These are phyloP conservation scores for Pseudozyma pruni DNA, from an alignment of 1,284 basidiomycete species.

Conservation along the genomic window DNA sequence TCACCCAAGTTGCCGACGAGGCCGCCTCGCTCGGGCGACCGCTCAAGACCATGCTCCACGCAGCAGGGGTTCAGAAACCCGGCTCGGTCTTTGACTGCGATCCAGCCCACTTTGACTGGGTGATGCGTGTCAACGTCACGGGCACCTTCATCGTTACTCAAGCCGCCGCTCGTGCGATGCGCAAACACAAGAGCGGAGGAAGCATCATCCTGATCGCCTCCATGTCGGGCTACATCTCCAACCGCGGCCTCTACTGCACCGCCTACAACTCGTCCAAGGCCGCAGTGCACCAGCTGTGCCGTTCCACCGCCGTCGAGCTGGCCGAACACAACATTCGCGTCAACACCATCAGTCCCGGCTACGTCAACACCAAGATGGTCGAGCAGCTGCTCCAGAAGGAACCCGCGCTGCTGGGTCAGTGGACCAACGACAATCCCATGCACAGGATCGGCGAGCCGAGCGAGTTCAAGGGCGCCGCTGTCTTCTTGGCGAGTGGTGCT, in stretches of 20 bases:
- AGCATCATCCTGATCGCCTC: conserved; percentile 84
- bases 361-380: conserved; percentile 75
- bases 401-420: conserved; percentile 76
- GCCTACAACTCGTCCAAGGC: conserved; percentile 85
- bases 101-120: conserved; percentile 76
- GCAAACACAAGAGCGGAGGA: conserved; percentile 75
- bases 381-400: conserved; percentile 77
- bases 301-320: conserved; percentile 84
- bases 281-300: conserved; percentile 80
- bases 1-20: conserved; percentile 57
- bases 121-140: conserved; percentile 76
- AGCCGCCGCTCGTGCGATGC: conserved; percentile 80
- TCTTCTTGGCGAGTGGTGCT: conserved; percentile 77
- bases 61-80: conserved; percentile 78
- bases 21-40: conserved; percentile 66
- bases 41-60: conserved; percentile 79
- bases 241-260: conserved; percentile 75
- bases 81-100: conserved; percentile 77
- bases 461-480: conserved; percentile 78
- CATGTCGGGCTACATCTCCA: conserved; percentile 85
- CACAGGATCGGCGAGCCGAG: conserved; percentile 79
- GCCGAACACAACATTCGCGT: conserved; percentile 74
- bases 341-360: conserved; percentile 55
- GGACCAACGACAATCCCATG: conserved; percentile 79
- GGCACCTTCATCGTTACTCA: conserved; percentile 82